These are phyloP conservation scores for Achaetomiella virescens DNA, from an alignment of 495 filamentous ascomycete species.

Conservation along the genomic window DNA sequence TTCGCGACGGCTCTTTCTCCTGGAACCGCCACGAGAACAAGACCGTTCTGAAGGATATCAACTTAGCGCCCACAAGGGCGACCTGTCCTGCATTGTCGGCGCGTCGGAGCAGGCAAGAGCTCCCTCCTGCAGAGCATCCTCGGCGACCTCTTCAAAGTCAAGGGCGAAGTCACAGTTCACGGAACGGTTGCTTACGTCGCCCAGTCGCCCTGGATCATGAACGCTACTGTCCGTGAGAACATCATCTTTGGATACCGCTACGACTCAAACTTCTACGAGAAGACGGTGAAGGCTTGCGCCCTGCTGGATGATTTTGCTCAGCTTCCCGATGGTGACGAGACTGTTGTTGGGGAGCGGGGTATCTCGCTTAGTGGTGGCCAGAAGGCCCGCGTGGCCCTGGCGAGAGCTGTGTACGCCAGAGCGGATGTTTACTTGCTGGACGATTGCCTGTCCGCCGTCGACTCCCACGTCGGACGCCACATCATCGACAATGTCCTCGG, in stretches of 20 bases:
- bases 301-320: slow-evolving; percentile 84
- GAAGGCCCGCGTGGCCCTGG: slow-evolving; percentile 91
- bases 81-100: slow-evolving; percentile 89
- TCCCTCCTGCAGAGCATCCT: slow-evolving; percentile 81
- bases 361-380: slow-evolving; percentile 97
- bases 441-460: slow-evolving; percentile 90
- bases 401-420: slow-evolving; percentile 91
- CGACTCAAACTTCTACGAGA: slow-evolving; percentile 91
- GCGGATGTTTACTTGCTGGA: slow-evolving; percentile 96
- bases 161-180: slow-evolving; percentile 76
- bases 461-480: slow-evolving; percentile 94
- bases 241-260: slow-evolving; percentile 95
- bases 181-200: slow-evolving; percentile 85
- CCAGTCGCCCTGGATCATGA: slow-evolving; percentile 95
- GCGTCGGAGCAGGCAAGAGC: slow-evolving; percentile 91
- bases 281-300: slow-evolving; percentile 89
- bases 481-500: slow-evolving; percentile 92
- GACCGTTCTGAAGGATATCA: slow-evolving; percentile 58
- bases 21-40: slow-evolving; percentile 76
- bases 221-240: slow-evolving; percentile 92
- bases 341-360: slow-evolving; percentile 92
- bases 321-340: slow-evolving; percentile 93
- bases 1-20: slow-evolving; percentile 84
- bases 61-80: slow-evolving; percentile 84
- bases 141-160: slow-evolving; percentile 84